Evolutionary conservation across 495 filamentous ascomycete genomes (phyloP), one percentile per base, ranked within the genome.

Genomic region (Amorphotheca resinae): DNA sequence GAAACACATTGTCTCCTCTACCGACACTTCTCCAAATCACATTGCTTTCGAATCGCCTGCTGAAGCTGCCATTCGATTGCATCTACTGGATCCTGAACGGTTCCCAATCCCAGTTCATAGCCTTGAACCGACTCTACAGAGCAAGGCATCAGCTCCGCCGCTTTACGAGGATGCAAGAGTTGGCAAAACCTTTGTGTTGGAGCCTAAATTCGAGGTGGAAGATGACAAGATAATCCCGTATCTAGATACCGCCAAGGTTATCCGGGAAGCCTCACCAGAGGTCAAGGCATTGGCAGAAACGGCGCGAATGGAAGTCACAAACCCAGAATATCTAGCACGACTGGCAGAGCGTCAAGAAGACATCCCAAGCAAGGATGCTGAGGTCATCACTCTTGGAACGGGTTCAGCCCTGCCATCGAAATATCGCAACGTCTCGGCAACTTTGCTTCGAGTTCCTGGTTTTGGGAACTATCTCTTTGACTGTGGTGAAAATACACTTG

Each of bases 371-470:
- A 65, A 69, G 31, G 78, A 94, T 52, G 75, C 77, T 6, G 89
- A 95, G 52, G 73, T 99, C 41, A 77, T 87, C 43, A 69, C 85
- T 0, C 72, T 99, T 4, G 91, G 91, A 2, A 99, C 91, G 2
- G 91, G 91, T 8, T 95, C 87, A 2, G 80, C 87, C 9, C 47
- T 77, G 12, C 93, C 91, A 3, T 91, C 86, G 35, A 89, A 88
- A 59, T 88, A 95, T 60, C 82, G 91, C 42, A 99, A 96, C 59
- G 91, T 96, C 31, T 93, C 87, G 20, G 78, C 80, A 4, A 95
- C 86, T 1, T 67, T 99, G 6, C 51, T 96, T 30, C 71, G 84
- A 16, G 79, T 89, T 1, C 91, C 91, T n/a, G 80, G 76, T 0
- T 72, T 69, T 37, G 91, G 91, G 7, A 87, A 71, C 55, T 88